These are phyloP conservation scores for Colletotrichum sp. DNA, from an alignment of 2,329 filamentous ascomycete species.

Conservation along the genomic window DNA sequence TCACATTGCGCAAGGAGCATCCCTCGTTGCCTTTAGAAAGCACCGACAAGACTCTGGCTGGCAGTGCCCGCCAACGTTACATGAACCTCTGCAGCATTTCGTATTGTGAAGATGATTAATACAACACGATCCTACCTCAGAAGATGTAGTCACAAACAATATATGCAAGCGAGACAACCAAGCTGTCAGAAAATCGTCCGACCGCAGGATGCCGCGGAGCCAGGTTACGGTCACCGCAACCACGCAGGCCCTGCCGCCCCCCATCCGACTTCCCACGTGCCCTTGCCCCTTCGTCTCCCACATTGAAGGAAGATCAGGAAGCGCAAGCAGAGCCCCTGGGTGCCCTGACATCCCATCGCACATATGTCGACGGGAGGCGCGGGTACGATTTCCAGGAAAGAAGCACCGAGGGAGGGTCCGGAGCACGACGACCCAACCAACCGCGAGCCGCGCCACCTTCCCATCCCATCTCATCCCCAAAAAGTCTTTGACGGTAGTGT, in stretches of 20 bases:
- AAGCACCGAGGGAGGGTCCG: not conserved
- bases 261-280: not conserved
- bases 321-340: not conserved
- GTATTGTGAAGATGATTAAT: not conserved
- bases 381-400: not conserved
- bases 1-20: not conserved
- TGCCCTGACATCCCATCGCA: not conserved
- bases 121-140: not conserved
- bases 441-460: not conserved
- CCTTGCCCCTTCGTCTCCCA: not conserved
- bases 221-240: not conserved
- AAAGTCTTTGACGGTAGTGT: not conserved
- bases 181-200: not conserved
- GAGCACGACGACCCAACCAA: not conserved
- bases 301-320: not conserved
- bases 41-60: not conserved
- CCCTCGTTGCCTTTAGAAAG: not conserved
- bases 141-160: not conserved
- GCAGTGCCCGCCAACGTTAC: not conserved
- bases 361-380: not conserved
- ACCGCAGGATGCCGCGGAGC: not conserved
- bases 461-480: not conserved
- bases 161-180: not conserved
- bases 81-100: not conserved
- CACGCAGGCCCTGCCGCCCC: not conserved